Evolutionary conservation across 805 yeast genomes (phyloP).

Genomic region (Barnettozyma sucrosica): DNA sequence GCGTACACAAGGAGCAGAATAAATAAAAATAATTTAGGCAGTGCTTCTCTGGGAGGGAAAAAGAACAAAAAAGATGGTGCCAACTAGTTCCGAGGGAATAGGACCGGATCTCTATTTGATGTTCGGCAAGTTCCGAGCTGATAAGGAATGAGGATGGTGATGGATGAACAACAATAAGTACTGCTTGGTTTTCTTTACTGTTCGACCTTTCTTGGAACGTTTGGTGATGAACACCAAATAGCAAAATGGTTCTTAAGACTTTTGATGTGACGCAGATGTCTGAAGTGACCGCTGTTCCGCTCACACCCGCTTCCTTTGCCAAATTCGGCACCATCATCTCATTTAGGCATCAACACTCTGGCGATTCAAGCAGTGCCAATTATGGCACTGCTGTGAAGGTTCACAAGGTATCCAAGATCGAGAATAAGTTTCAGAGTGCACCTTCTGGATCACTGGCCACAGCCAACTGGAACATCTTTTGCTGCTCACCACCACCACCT

Average conservation of each 20-base stretch:
- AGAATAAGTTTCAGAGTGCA: conserved; percentile 43
- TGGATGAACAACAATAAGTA: too few species aligned
- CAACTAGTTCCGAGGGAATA: too few species aligned
- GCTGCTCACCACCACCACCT: conserved; percentile 75
- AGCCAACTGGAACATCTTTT: conserved; percentile 77
- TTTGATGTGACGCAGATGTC: conserved; percentile 24
- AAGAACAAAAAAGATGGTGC: too few species aligned
- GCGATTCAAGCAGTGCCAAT: conserved; percentile 49
- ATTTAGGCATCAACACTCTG: conserved; percentile 54
- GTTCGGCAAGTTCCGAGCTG: too few species aligned
- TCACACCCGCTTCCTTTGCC: conserved; percentile 63
- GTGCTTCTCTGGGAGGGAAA: too few species aligned
- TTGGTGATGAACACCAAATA: not conserved
- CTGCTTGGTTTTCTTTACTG: too few species aligned
- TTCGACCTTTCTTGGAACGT: too few species aligned
- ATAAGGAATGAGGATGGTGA: too few species aligned
- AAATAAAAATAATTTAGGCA: too few species aligned
- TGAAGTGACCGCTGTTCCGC: conserved; percentile 37
- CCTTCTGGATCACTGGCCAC: conserved; percentile 44
- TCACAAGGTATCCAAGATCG: conserved; percentile 63
- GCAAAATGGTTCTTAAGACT: conserved; percentile 30
- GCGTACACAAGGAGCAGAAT: too few species aligned
- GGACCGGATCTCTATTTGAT: too few species aligned
- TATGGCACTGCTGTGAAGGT: conserved; percentile 91
- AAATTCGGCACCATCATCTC: conserved; percentile 74